phyloP scores from a whole-genome alignment of 2,329 filamentous ascomycete species.

The Colletotrichum sp. region DNA sequence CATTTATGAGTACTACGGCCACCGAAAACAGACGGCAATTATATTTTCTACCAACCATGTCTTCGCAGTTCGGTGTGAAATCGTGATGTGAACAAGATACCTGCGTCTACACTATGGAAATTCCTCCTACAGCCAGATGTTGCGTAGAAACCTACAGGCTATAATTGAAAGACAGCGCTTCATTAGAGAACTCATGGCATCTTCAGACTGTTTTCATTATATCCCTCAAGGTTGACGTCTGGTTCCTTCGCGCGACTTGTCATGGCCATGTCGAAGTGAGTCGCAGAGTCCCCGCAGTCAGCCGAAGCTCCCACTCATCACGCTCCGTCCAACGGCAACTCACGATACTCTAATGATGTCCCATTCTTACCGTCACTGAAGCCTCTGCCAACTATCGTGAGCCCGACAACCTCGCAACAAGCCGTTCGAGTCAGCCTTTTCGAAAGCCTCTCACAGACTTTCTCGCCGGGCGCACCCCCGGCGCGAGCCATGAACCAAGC shows the following conservation, averaged over 20 bases:
- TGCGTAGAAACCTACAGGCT: not conserved
- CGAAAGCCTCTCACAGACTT: not conserved
- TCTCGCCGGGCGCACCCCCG: not conserved
- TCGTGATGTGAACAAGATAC: rapidly evolving
- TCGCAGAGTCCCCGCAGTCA: not conserved
- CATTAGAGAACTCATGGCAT: rapidly evolving
- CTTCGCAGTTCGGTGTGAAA: not conserved
- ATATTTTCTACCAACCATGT: not conserved
- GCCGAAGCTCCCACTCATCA: not conserved
- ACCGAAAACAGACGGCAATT: not conserved
- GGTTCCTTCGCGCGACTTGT: not conserved
- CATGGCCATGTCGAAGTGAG: not conserved
- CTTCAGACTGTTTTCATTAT: not conserved
- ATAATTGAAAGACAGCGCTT: not conserved
- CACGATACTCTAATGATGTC: not conserved
- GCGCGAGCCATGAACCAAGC: not conserved
- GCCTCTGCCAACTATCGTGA: not conserved
- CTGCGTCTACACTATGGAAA: rapidly evolving
- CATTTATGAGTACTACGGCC: not conserved
- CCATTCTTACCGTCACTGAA: not conserved
- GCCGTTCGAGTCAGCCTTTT: not conserved
- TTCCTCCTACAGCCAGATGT: rapidly evolving
- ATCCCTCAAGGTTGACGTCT: not conserved
- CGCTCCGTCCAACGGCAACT: not conserved
- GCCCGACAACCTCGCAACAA: not conserved